Conservation (phyloP, 805 yeast genomes). For the Kurtzmaniella fragi region DNA sequence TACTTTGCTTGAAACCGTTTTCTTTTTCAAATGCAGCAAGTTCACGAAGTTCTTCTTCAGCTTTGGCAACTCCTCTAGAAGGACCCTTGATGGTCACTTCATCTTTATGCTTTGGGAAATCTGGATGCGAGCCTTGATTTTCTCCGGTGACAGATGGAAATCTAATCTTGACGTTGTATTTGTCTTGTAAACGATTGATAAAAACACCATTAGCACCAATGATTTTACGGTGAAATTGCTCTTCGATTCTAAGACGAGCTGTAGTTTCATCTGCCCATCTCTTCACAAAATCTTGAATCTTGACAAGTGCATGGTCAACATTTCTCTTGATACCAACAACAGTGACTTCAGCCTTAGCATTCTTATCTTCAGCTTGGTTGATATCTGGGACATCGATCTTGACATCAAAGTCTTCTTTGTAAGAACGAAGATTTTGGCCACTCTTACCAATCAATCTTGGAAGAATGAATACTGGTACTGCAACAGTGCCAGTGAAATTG, state of each 20-base stretch:
- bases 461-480: conserved; percentile 62
- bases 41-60: conserved; percentile 78
- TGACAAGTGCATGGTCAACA: conserved; percentile 64
- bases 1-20: conserved; percentile 63
- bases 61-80: conserved; percentile 79
- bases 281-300: conserved; percentile 55
- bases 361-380: conserved; percentile 30
- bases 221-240: conserved; percentile 70
- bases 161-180: conserved; percentile 74
- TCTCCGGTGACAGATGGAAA: conserved; percentile 52
- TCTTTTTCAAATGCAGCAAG: conserved; percentile 82
- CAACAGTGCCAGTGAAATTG: conserved; percentile 42
- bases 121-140: conserved; percentile 14
- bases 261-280: conserved; percentile 79
- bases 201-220: conserved; percentile 82
- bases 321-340: conserved; percentile 76
- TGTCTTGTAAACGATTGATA: conserved; percentile 80
- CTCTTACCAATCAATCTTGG: conserved; percentile 86
- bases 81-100: conserved; percentile 82
- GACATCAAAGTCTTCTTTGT: conserved; percentile 72
- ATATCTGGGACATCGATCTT: conserved; percentile 64
- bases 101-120: conserved; percentile 44
- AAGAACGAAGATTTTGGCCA: conserved; percentile 66
- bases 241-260: conserved; percentile 63
- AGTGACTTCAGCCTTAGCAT: conserved; percentile 42